These are phyloP conservation scores for Ambrosiella beaveri DNA, from an alignment of 2,329 filamentous ascomycete species.

Conservation along the genomic window DNA sequence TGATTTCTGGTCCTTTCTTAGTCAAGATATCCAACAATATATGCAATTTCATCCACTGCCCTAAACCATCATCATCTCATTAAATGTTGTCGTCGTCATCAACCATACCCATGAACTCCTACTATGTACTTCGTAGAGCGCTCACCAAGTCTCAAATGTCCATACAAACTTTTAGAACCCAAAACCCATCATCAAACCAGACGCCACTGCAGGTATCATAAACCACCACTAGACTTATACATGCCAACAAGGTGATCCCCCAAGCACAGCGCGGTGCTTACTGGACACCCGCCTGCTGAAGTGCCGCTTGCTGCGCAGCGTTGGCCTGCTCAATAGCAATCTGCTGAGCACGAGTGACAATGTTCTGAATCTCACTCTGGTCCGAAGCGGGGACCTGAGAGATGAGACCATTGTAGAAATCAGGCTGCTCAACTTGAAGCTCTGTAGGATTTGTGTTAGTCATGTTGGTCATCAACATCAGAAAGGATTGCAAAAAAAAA, in stretches of 20 bases:
- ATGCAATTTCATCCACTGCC: neutral
- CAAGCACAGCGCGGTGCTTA: neutral
- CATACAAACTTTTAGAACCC: constrained; percentile 3
- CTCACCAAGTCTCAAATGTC: constrained; percentile 2
- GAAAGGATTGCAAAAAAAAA: neutral
- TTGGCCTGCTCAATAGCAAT: constrained; percentile 22
- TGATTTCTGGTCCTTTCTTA: neutral
- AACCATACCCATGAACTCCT: neutral
- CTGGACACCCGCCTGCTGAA: neutral
- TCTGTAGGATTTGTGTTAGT: constrained; percentile 28
- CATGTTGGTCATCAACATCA: neutral
- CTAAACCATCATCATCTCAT: neutral
- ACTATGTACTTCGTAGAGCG: neutral
- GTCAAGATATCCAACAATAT: neutral
- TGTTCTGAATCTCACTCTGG: constrained; percentile 60
- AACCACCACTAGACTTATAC: neutral
- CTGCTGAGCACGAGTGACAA: constrained; percentile 46
- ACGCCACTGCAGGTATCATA: constrained; percentile 1
- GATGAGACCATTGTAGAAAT: constrained; percentile 68
- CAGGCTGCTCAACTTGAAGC: constrained; percentile 78
- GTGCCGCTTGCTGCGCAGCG: neutral
- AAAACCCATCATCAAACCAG: constrained; percentile 1
- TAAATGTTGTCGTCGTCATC: neutral
- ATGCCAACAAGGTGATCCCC: neutral
- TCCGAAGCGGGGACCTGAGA: constrained; percentile 65